Evolutionary conservation across 257 asterid species (phyloP).

Genomic region (Forsythia viridissima): DNA sequence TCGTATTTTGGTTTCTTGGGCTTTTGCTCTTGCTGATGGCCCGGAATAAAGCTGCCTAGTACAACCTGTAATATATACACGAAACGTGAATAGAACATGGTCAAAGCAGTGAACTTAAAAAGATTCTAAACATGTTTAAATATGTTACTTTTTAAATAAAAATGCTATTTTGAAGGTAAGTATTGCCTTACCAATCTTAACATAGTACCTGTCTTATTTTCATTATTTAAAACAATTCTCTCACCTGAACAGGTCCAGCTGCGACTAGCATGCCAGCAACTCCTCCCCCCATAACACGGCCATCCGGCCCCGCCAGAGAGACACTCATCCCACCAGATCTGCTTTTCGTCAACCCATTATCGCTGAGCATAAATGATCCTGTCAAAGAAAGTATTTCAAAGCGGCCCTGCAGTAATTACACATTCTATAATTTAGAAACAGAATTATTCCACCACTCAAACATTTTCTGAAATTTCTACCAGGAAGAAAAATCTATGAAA

Average conservation of each 20-base stretch:
- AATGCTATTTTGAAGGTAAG: not conserved
- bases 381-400: slow-evolving; percentile 83
- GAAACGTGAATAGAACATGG: not conserved
- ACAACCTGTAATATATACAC: slow-evolving; percentile 54
- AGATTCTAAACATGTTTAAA: not conserved
- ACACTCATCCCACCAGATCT: slow-evolving; percentile 95
- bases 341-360: slow-evolving; percentile 78
- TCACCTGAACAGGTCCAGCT: slow-evolving; percentile 83
- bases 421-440: slow-evolving; percentile 15
- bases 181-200: not conserved
- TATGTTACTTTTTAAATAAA: not conserved
- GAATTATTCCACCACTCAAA: not conserved
- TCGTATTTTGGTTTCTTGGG: slow-evolving; percentile 64
- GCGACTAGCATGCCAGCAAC: slow-evolving; percentile 94
- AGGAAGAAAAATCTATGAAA: too few relatives aligned
- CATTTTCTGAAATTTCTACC: not conserved
- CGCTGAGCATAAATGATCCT: slow-evolving; percentile 80
- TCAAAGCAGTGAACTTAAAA: too few relatives aligned
- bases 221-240: slow-evolving; percentile 5
- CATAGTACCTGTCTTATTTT: not conserved
- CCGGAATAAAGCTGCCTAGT: slow-evolving; percentile 72
- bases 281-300: slow-evolving; percentile 94
- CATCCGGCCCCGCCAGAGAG: slow-evolving; percentile 87
- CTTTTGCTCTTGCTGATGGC: slow-evolving; percentile 43
- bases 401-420: slow-evolving; percentile 56